Evolutionary conservation across 495 filamentous ascomycete genomes (phyloP).

Genomic region (Lasiosphaeria hispida): DNA sequence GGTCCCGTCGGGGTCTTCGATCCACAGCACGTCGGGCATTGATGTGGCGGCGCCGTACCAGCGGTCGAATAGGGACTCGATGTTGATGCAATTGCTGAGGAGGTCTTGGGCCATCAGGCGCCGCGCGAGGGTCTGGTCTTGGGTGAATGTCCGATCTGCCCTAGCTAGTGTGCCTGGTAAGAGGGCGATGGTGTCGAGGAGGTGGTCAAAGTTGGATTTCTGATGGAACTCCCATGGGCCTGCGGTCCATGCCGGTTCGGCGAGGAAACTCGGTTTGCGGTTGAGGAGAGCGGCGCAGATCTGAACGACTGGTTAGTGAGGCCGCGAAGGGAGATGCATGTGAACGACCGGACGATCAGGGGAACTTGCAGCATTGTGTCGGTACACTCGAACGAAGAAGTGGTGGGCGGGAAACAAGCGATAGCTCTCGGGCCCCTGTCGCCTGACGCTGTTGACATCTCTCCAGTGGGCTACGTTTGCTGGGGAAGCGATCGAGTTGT

Average conservation of each 20-base stretch:
- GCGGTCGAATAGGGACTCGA: conserved; percentile 39
- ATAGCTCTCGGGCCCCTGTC: conserved; percentile 39
- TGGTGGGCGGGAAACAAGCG: conserved; percentile 46
- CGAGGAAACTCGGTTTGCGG: conserved; percentile 42
- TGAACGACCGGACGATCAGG: background rate
- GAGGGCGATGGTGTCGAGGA: conserved; percentile 41
- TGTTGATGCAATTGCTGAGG: conserved; percentile 36
- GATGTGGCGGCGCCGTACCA: conserved; percentile 37
- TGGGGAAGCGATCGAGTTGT: conserved; percentile 29
- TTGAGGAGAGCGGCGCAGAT: conserved; percentile 44
- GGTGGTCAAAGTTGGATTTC: conserved; percentile 41
- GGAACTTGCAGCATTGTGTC: conserved; percentile 39
- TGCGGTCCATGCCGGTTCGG: conserved; percentile 42
- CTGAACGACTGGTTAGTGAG: conserved; percentile 19
- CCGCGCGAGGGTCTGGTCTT: conserved; percentile 30
- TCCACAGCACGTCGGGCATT: conserved; percentile 12
- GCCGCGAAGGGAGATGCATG: background rate
- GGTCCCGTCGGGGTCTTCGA: conserved; percentile 8
- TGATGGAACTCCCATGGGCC: conserved; percentile 45
- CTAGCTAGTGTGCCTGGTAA: conserved; percentile 39
- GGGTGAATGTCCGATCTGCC: conserved; percentile 31
- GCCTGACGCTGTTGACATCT: conserved; percentile 33
- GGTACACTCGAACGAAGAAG: conserved; percentile 48
- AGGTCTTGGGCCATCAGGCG: conserved; percentile 42
- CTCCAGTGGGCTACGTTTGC: conserved; percentile 31